A percentile compares a stretch with the other conserved stretches of the same genome.
phyloP scores from a whole-genome alignment of 805 yeast species.

The Metschnikowia santaceciliae region DNA sequence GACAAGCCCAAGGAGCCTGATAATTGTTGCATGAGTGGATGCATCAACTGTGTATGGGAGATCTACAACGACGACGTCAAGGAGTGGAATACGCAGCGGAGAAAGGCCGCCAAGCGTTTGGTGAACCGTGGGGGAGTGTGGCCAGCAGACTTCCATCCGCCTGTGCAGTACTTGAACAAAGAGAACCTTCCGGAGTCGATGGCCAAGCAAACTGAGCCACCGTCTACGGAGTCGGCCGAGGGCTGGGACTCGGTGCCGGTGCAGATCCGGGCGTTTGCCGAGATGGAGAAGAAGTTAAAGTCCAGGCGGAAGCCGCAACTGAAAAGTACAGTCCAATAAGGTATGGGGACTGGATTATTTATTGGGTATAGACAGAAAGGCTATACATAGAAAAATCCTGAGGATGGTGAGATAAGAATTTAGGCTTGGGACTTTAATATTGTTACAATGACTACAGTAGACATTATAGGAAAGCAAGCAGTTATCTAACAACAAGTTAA shows the following conservation, averaged over 20 bases:
- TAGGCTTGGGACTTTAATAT: too few relatives aligned
- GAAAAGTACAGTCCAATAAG: not conserved
- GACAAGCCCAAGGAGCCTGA: conserved; percentile 87
- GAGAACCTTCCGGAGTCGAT: conserved; percentile 36
- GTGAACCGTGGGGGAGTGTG: conserved; percentile 37
- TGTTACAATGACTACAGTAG: too few relatives aligned
- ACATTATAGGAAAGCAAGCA: too few relatives aligned
- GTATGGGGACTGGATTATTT: too few relatives aligned
- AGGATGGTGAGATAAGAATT: too few relatives aligned
- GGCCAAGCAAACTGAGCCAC: conserved; percentile 23
- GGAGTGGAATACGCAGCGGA: conserved; percentile 68
- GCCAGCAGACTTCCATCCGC: conserved; percentile 44
- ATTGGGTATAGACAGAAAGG: too few relatives aligned
- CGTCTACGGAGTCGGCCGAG: conserved; percentile 14
- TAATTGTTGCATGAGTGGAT: conserved; percentile 96
- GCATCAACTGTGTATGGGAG: conserved; percentile 97
- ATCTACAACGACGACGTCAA: conserved; percentile 80
- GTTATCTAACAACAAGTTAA: too few relatives aligned
- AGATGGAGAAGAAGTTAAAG: conserved; percentile 67
- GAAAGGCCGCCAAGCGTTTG: conserved; percentile 49
- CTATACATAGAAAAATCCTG: too few relatives aligned
- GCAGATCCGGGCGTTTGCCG: conserved; percentile 76
- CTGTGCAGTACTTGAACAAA: conserved; percentile 25
- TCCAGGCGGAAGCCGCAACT: conserved; percentile 20
- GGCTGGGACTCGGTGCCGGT: conserved; percentile 58